Base-by-base conservation (phyloP, 2,329 filamentous ascomycete genomes). In the Botrytis squamosa region DNA sequence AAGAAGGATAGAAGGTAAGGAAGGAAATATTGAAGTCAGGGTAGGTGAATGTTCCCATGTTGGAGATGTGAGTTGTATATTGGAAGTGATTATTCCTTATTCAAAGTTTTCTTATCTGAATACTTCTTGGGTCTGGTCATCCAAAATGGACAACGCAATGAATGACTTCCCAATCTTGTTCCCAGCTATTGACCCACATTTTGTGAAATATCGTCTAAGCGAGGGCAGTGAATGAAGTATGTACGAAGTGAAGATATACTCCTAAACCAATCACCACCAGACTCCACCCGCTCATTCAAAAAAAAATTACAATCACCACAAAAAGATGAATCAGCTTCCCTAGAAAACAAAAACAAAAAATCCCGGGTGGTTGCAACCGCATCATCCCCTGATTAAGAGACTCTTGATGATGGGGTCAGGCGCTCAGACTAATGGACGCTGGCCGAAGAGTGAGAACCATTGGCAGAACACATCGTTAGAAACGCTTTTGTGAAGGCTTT, bases 351-450 rank as follows among this genome's bases (percentile, higher is more conserved):
- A n/a, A 38, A 29, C 33, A 68, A 68, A 55, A 68, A 68, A 33
- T 33, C 33, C 33, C 33, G 33, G 36, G 14, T 40, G 9, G 18
- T 57, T 57, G 25, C 22, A 68, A 52, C 25, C 1, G 7, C 49
- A 68, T n/a, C 66, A 68, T 68, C 49, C 66, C 38, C 49, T 42
- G 36, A 42, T 29, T 40, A 52, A 55, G 49, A 33, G 66, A 42
- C 66, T 68, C 66, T 68, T 33, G 49, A 68, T 68, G 36, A 68
- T 68, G 66, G 14, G 5, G n/a, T 38, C 38, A 57, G 66, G 66
- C 49, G 66, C 4, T 44, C 36, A 33, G 38, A 33, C 49, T 25
- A 29, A 69, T 25, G 3, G n/a, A 69, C 66, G 49, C 49, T 69
- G 66, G 55, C 20, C 66, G 38, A 42, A 57, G 49, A 69, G 49